These are phyloP conservation scores for Neckera pumila DNA, from an alignment of 225 moss, liverwort and hornwort genomes.

Conservation along the genomic window DNA sequence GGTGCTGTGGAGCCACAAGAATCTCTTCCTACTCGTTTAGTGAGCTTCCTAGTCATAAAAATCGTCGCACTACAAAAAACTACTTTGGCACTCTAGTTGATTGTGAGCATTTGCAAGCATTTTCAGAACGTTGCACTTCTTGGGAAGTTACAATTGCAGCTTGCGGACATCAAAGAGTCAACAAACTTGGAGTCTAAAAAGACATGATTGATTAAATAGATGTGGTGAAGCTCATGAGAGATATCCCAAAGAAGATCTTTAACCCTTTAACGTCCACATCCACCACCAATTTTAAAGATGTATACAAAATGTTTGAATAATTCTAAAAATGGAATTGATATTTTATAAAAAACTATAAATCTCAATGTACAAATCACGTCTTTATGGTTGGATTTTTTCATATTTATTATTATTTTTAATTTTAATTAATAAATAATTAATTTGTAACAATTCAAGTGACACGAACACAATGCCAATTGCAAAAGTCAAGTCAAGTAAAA, in stretches of 20 bases:
- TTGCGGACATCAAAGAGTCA: neutral
- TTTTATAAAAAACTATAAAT: too few species aligned
- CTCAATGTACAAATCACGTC: too few species aligned
- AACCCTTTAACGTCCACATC: too few species aligned
- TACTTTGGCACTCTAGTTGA: neutral
- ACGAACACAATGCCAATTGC: neutral
- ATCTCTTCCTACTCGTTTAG: neutral
- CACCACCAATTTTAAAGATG: neutral
- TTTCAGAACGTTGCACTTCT: neutral
- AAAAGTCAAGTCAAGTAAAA: neutral
- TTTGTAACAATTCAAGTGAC: neutral
- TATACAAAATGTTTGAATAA: neutral
- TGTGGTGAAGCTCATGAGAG: neutral
- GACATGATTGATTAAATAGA: neutral
- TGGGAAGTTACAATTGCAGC: neutral
- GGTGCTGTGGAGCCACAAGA: accelerated
- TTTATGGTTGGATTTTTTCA: too few species aligned
- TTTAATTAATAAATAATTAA: too few species aligned
- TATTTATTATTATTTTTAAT: too few species aligned
- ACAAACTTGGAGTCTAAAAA: neutral
- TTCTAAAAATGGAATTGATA: neutral
- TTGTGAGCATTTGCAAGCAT: neutral
- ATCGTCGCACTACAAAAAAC: accelerated
- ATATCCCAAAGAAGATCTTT: neutral
- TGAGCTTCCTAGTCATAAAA: neutral